Conservation (phyloP, 352 stramenopile species). For the Nothophytophthora sp. region DNA sequence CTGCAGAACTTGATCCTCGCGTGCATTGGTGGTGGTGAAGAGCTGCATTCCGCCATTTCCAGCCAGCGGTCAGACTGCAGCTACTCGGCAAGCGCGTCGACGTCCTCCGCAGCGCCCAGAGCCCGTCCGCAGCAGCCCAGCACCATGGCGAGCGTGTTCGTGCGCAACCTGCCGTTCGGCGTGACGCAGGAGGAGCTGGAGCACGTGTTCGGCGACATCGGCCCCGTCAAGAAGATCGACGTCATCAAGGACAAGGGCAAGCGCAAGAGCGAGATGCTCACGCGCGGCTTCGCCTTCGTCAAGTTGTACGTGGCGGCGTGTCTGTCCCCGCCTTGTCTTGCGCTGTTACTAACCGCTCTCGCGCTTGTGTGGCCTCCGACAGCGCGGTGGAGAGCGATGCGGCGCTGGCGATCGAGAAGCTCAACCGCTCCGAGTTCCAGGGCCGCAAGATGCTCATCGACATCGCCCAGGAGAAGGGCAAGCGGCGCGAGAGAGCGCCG, state of each 20-base stretch:
- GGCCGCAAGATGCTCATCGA: conserved; percentile 83
- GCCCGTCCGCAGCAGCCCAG: background rate
- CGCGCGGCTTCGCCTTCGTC: conserved; percentile 85
- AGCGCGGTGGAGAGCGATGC: conserved; percentile 80
- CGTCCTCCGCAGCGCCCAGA: background rate
- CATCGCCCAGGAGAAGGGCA: conserved; percentile 73
- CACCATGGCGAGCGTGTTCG: conserved; percentile 70
- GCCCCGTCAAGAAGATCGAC: conserved; percentile 85
- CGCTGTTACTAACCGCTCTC: background rate
- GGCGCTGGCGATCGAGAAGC: conserved; percentile 65
- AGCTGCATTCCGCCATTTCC: background rate
- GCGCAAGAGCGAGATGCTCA: conserved; percentile 76
- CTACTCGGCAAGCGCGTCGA: background rate
- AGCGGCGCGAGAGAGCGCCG: conserved; percentile 22
- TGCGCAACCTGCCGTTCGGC: conserved; percentile 87
- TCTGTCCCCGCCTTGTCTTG: background rate
- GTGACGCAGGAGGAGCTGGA: conserved; percentile 86
- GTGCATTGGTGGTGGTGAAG: background rate
- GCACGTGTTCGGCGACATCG: conserved; percentile 80
- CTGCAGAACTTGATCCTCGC: background rate
- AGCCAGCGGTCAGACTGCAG: background rate
- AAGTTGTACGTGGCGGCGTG: conserved; percentile 64
- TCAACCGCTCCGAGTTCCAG: conserved; percentile 76
- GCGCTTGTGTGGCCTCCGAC: conserved; percentile 2
- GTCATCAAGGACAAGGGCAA: conserved; percentile 91